Percentiles rank a stretch among this genome's conserved stretches.
These are phyloP conservation scores for Scheffersomyces insectosa DNA, from an alignment of 1,139 yeast genomes.

Conservation along the genomic window DNA sequence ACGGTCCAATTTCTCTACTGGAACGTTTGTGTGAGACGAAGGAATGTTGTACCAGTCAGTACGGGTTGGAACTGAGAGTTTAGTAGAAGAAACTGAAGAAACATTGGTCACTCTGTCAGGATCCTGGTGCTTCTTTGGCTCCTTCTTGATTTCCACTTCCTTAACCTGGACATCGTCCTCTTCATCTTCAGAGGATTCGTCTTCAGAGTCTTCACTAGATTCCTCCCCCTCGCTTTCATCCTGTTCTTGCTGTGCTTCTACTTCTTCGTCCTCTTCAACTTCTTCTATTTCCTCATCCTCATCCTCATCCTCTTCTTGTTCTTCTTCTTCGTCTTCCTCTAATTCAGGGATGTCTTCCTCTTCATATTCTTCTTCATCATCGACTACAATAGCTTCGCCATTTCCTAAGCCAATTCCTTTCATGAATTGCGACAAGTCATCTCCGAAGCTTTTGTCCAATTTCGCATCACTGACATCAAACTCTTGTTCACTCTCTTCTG, in stretches of 20 bases:
- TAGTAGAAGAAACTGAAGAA: conserved; percentile 56
- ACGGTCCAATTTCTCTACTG: conserved; percentile 39
- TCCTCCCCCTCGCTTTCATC: conserved; percentile 16
- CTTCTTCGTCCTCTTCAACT: conserved; percentile 25
- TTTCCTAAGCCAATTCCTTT: conserved; percentile 63
- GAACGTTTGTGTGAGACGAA: conserved; percentile 39
- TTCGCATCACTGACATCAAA: conserved; percentile 40
- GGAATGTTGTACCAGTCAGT: conserved; percentile 72
- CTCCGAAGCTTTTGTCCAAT: conserved; percentile 49
- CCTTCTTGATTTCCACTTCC: conserved; percentile 11
- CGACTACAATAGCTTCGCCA: conserved; percentile 34
- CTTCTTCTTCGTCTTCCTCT: conserved; percentile 26
- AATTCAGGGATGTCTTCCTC: conserved; percentile 22
- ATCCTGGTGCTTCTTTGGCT: conserved; percentile 19
- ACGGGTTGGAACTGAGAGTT: conserved; percentile 61
- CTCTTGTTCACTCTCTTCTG: conserved; percentile 67
- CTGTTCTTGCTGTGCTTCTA: conserved; percentile 25
- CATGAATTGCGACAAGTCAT: conserved; percentile 68
- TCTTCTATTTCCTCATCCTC: conserved; percentile 29
- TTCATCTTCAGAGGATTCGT: conserved; percentile 13
- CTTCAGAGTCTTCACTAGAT: conserved; percentile 18
- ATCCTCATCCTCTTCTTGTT: conserved; percentile 19
- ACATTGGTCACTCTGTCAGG: conserved; percentile 51
- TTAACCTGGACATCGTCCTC: conserved; percentile 20
- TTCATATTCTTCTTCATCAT: conserved; percentile 24